Conservation (phyloP, 2,329 filamentous ascomycete species). For the Herpotrichia juniperi region DNA sequence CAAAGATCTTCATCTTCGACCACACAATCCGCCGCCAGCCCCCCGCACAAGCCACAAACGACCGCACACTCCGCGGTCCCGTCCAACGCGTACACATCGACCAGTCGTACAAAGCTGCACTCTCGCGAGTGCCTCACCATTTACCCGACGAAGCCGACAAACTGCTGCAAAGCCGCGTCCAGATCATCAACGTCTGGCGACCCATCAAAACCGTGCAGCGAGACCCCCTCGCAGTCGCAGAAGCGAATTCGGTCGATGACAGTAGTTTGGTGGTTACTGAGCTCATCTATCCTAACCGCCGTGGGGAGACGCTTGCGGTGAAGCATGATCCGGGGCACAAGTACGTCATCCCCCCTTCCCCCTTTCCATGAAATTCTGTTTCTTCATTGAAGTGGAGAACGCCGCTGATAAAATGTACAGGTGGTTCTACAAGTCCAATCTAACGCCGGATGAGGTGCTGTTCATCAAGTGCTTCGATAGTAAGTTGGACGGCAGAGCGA, state of each 20-base stretch:
- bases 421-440: conserved; percentile 41
- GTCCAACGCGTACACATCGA: conserved; percentile 64
- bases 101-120: conserved; percentile 54
- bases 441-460: conserved; percentile 36
- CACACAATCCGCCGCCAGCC: conserved; percentile 63
- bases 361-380: not conserved
- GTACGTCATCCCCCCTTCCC: conserved; percentile 17
- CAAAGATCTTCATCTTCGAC: conserved; percentile 66
- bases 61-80: conserved; percentile 49
- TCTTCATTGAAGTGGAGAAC: too few relatives aligned
- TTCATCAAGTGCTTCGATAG: conserved; percentile 46
- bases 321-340: conserved; percentile 31
- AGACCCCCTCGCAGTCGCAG: conserved; percentile 40
- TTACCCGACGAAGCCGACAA: conserved; percentile 37
- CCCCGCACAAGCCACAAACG: conserved; percentile 24
- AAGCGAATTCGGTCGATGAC: conserved; percentile 36
- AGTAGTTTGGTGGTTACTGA: conserved; percentile 28
- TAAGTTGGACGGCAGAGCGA: conserved; percentile 40
- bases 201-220: conserved; percentile 40
- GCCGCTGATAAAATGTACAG: conserved; percentile 10
- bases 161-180: conserved; percentile 32
- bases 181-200: conserved; percentile 47
- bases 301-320: conserved; percentile 36
- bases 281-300: conserved; percentile 38
- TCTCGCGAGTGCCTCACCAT: conserved; percentile 35